Evolutionary conservation across 1,284 basidiomycete species (phyloP), one percentile per base, ranked within the genome.

Genomic region (Malassezia caprae): DNA sequence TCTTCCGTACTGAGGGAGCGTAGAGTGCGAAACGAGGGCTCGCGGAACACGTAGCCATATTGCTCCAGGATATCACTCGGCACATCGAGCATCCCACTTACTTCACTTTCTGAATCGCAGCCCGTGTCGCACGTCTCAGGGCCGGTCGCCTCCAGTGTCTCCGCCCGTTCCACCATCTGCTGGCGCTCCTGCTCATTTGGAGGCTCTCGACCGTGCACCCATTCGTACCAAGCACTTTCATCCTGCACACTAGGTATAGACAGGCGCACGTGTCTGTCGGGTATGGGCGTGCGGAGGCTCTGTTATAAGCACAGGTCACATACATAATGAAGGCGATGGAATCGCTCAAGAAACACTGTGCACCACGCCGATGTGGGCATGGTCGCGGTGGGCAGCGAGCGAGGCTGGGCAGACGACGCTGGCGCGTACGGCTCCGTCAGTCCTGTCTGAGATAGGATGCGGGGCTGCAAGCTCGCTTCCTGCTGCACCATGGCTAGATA

Each of bases 401-500:
- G 32, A 6, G 21, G 19, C 37, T 39, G 37, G 37, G 19, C 4
- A 19, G 37, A 15, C 17, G 37, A 11, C 8, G 37, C 37, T 15
- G 31, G 32, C 41, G 24, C 31, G 24, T 37, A 32, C 30, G 17
- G 13, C 17, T 13, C 13, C n/a, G 32, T 24, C 17, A 30, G 4
- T 2, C 27, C 28, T 13, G 46, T 13, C 7, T 48, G 32, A n/a
- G 34, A 23, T 35, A 57, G 21, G 17, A 52, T 50, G 11, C 19
- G 39, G 8, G 55, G 55, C 3, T 56, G 54, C 26, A 32, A 4
- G 17, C 42, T 47, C 3, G 54, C 54, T 17, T 56, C 54, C 11
- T 34, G 26, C 5, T 69, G 54, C 17, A 72, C 70, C 30, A 69
- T 54, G 7, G 70, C 70, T 0, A 72, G 58, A 39, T 72, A 72